These are phyloP conservation scores for Trichosanthes truncata DNA, from an alignment of 306 rosid genomes.

Conservation along the genomic window DNA sequence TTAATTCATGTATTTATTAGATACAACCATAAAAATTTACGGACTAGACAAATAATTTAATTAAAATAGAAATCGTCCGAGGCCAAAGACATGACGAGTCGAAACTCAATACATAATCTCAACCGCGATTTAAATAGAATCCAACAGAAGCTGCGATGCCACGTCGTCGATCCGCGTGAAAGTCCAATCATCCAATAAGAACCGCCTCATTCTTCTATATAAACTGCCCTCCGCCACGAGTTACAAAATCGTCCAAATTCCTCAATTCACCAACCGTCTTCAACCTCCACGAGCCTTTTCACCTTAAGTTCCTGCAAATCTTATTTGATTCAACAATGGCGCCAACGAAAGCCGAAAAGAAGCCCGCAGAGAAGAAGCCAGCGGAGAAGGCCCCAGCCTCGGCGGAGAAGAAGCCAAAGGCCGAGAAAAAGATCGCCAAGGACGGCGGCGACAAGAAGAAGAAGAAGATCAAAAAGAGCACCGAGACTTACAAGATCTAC, in stretches of 20 bases:
- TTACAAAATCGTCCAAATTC: not conserved
- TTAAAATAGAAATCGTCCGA: not conserved
- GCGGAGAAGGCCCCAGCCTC: slow-evolving; percentile 46
- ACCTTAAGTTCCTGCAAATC: not conserved
- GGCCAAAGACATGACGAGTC: not conserved
- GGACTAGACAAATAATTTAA: no score
- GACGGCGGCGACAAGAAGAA: slow-evolving; percentile 56
- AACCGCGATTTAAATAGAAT: not conserved
- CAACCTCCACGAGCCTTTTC: not conserved
- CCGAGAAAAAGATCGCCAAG: slow-evolving; percentile 69
- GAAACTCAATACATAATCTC: not conserved
- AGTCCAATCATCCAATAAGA: not conserved
- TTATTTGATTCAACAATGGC: slow-evolving; percentile 27
- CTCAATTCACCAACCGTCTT: rapidly evolving
- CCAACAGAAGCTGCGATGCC: not conserved
- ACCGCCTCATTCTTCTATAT: not conserved
- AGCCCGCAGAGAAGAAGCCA: slow-evolving; percentile 54
- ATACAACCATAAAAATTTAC: no score
- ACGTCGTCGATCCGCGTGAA: not conserved
- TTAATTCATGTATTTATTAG: no score
- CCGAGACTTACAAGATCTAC: slow-evolving; percentile 68
- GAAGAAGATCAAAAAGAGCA: slow-evolving; percentile 58
- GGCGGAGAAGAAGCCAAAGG: slow-evolving; percentile 53
- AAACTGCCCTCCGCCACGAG: not conserved
- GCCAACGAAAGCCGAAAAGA: slow-evolving; percentile 64